Conservation (phyloP, 345 rosid species). For the Euphorbia lathyris region DNA sequence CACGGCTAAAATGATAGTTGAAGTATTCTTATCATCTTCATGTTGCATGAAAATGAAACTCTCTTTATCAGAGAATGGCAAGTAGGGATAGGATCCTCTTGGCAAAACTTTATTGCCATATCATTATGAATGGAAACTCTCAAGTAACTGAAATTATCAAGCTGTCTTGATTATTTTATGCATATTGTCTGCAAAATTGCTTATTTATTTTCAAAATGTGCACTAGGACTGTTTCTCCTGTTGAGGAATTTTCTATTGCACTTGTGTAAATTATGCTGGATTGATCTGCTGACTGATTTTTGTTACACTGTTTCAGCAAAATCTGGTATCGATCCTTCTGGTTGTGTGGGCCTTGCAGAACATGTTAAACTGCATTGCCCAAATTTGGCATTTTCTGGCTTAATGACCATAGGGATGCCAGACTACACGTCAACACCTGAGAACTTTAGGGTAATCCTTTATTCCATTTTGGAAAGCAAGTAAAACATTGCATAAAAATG, state of each 20-base stretch:
- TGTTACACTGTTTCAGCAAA: constrained; percentile 57
- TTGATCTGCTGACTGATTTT: constrained; percentile 15
- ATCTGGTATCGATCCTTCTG: constrained; percentile 76
- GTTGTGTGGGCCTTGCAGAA: constrained; percentile 65
- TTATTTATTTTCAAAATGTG: neutral
- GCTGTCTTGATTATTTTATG: neutral
- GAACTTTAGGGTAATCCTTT: constrained; percentile 66
- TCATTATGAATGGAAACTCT: neutral
- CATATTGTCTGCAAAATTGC: neutral
- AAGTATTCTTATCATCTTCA: neutral
- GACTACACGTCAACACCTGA: constrained; percentile 85
- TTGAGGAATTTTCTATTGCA: neutral
- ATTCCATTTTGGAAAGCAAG: neutral
- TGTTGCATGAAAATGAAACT: neutral
- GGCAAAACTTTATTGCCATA: neutral
- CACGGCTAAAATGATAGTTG: neutral
- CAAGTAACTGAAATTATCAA: neutral
- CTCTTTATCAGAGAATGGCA: neutral
- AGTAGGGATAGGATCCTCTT: too few relatives aligned
- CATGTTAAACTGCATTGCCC: constrained; percentile 66
- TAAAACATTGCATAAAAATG: neutral
- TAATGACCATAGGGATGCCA: constrained; percentile 95
- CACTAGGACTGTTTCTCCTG: neutral
- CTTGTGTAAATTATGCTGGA: neutral
- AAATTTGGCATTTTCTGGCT: constrained; percentile 67